phyloP scores from a whole-genome alignment of 169 alveolate genomes.

The Eimeria mitis region DNA sequence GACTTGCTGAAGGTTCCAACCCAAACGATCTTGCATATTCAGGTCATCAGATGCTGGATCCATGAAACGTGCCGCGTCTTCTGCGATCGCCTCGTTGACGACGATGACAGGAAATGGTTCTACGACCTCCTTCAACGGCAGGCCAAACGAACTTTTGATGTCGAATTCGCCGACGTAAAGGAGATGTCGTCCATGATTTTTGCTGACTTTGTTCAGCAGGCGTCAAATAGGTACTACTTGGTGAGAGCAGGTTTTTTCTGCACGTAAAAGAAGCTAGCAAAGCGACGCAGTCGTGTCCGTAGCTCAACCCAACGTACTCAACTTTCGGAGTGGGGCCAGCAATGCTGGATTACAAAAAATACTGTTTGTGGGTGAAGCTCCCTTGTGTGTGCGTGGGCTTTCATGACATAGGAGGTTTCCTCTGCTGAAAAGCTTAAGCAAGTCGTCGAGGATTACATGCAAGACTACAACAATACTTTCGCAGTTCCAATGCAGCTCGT shows the following conservation, averaged over 20 bases:
- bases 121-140: constrained; percentile 79
- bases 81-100: constrained; percentile 96
- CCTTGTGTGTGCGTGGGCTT: constrained; percentile 71
- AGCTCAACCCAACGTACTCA: not conserved
- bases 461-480: constrained; percentile 90
- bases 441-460: constrained; percentile 87
- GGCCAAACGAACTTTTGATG: constrained; percentile 81
- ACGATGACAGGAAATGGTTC: constrained; percentile 93
- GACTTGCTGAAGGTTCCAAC: not conserved
- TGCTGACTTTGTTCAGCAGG: constrained; percentile 74
- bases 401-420: constrained; percentile 96
- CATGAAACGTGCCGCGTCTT: constrained; percentile 99
- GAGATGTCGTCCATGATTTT: constrained; percentile 85
- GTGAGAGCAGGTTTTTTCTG: constrained; percentile 1
- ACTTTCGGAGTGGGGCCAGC: not conserved
- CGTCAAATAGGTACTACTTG: constrained; percentile 51
- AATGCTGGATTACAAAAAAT: not conserved
- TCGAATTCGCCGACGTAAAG: constrained; percentile 77
- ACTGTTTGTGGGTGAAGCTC: not conserved
- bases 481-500: constrained; percentile 93
- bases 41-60: constrained; percentile 97
- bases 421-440: constrained; percentile 84
- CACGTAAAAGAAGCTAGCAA: not conserved
- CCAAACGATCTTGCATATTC: constrained; percentile 36
- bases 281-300: not conserved